phyloP scores from a whole-genome alignment of 345 rosid species.

The Eucalyptus sp. region DNA sequence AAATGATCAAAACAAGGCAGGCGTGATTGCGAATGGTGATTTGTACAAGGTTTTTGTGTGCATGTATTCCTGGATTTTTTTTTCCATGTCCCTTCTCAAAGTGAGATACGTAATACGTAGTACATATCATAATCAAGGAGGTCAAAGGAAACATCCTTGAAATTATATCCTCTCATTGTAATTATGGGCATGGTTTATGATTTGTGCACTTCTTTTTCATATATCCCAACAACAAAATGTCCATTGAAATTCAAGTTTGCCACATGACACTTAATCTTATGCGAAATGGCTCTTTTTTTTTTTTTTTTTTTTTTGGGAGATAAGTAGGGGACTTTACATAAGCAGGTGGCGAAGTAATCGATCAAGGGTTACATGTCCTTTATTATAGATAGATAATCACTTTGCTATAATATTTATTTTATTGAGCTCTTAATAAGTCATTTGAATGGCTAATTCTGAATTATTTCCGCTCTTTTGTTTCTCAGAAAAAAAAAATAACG shows the following conservation, averaged over 20 bases:
- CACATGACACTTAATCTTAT: background rate
- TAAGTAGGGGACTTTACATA: background rate
- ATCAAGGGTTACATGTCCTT: background rate
- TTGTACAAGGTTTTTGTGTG: background rate
- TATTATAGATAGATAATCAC: background rate
- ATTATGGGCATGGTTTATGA: background rate
- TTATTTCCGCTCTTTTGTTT: too few relatives aligned
- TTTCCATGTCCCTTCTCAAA: background rate
- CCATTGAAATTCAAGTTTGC: background rate
- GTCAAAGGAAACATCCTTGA: background rate
- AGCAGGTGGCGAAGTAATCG: background rate
- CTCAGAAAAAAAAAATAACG: too few relatives aligned
- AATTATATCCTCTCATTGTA: background rate
- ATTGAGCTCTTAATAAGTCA: background rate
- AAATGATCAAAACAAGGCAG: background rate
- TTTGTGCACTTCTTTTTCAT: background rate
- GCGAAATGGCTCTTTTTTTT: background rate
- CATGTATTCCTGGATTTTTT: background rate
- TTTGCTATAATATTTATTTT: background rate
- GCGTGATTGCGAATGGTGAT: background rate
- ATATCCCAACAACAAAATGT: background rate
- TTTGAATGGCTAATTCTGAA: too few relatives aligned
- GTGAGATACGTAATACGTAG: background rate
- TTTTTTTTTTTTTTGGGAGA: fast-evolving
- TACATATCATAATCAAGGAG: background rate